phyloP scores from a whole-genome alignment of 805 yeast genomes.

The Scheffersomyces ergatensis region DNA sequence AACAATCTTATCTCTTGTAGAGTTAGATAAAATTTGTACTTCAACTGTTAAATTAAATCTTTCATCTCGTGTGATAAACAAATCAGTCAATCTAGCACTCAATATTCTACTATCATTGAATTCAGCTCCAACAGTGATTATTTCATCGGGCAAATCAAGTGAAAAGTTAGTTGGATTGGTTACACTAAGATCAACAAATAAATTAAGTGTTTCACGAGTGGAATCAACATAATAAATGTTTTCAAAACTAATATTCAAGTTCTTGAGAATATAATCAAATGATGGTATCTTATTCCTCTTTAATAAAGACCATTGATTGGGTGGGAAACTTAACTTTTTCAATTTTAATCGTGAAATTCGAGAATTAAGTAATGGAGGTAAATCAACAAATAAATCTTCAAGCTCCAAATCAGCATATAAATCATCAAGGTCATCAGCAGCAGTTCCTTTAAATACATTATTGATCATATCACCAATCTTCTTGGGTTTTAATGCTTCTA shows the following conservation, averaged over 20 bases:
- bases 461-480: slow-evolving; percentile 14
- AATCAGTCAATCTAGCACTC: slow-evolving; percentile 15
- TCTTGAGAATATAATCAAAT: slow-evolving; percentile 1
- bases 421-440: slow-evolving; percentile 8
- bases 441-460: slow-evolving; percentile 6
- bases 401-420: background rate
- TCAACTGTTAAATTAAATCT: slow-evolving; percentile 9
- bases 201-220: slow-evolving; percentile 12
- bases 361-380: background rate
- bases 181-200: slow-evolving; percentile 28
- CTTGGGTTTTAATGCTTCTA: slow-evolving; percentile 8
- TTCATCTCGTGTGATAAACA: slow-evolving; percentile 15
- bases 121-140: slow-evolving; percentile 22
- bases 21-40: slow-evolving; percentile 3
- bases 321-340: background rate
- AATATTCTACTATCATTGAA: slow-evolving; percentile 37
- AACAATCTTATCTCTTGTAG: slow-evolving; percentile 2
- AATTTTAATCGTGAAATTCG: background rate
- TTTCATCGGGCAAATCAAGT: slow-evolving; percentile 19
- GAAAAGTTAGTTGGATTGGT: slow-evolving; percentile 30
- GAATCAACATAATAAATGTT: slow-evolving; percentile 26
- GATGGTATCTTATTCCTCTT: background rate
- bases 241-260: slow-evolving; percentile 11
- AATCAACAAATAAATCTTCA: background rate
- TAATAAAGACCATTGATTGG: background rate